These are phyloP conservation scores for Suhomyces anneliseae DNA, from an alignment of 1,139 yeast species.

Conservation along the genomic window DNA sequence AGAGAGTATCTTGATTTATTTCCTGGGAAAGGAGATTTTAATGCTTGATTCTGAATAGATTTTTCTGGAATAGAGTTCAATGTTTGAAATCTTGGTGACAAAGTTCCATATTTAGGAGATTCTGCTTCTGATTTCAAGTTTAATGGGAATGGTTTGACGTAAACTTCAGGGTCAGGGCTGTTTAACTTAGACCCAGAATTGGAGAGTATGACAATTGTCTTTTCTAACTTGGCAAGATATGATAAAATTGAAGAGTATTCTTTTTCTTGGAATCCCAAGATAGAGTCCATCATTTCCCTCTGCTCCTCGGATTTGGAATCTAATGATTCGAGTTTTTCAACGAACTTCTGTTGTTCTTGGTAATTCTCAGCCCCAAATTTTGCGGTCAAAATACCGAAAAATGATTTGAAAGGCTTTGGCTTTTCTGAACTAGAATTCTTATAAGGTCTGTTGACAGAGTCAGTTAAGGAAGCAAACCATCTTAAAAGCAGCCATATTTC, in stretches of 20 bases:
- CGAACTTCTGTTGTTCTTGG: slow-evolving; percentile 1
- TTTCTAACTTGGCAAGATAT: slow-evolving; percentile 7
- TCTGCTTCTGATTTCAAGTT: slow-evolving; percentile 8
- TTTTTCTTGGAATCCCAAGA: slow-evolving; percentile 1
- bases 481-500: slow-evolving; percentile 32
- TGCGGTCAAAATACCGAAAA: background rate
- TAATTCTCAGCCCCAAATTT: background rate
- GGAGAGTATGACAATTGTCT: background rate
- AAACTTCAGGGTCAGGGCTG: slow-evolving; percentile 1
- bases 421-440: background rate
- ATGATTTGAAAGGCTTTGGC: background rate
- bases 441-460: background rate
- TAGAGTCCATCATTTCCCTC: slow-evolving; percentile 1
- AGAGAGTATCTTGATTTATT: slow-evolving; percentile 10
- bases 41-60: background rate
- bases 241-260: slow-evolving; percentile 2
- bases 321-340: slow-evolving; percentile 1
- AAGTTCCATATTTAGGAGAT: background rate
- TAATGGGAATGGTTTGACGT: slow-evolving; percentile 17
- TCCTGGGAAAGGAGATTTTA: slow-evolving; percentile 1
- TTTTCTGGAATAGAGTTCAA: slow-evolving; percentile 1
- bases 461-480: slow-evolving; percentile 3
- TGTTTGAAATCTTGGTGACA: background rate
- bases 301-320: slow-evolving; percentile 5
- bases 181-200: background rate